Conservation (phyloP, 2,329 filamentous ascomycete species). For the Botrytis paeoniae region DNA sequence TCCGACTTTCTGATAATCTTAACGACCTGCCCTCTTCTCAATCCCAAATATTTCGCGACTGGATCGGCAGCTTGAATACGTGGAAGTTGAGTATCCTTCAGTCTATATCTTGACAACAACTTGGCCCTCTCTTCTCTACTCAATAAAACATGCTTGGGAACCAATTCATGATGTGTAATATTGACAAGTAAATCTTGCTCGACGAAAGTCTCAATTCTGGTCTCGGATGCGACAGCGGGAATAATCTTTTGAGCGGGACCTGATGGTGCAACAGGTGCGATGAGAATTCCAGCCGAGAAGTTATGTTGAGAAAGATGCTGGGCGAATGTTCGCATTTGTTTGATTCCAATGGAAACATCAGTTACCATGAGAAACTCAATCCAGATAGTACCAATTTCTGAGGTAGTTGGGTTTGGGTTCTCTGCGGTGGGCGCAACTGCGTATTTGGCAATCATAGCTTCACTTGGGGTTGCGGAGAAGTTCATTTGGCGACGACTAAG, state of each 20-base stretch:
- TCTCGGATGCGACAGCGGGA: constrained; percentile 69
- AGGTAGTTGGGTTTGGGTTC: constrained; percentile 64
- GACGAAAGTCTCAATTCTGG: constrained; percentile 89
- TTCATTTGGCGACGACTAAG: constrained; percentile 76
- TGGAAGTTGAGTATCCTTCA: constrained; percentile 97
- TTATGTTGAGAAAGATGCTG: constrained; percentile 75
- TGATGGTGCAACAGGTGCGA: constrained; percentile 79
- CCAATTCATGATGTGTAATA: constrained; percentile 95
- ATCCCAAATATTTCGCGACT: constrained; percentile 84
- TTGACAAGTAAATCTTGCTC: constrained; percentile 96
- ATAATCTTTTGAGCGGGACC: constrained; percentile 85
- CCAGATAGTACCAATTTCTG: constrained; percentile 84
- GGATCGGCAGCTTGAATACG: constrained; percentile 89
- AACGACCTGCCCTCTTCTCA: constrained; percentile 90
- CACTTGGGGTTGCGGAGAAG: constrained; percentile 82
- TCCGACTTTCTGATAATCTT: constrained; percentile 97
- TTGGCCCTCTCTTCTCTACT: constrained; percentile 86
- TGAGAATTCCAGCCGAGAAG: constrained; percentile 87
- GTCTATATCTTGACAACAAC: constrained; percentile 80
- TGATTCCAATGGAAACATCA: constrained; percentile 79
- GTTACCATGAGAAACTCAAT: constrained; percentile 73
- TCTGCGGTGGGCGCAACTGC: constrained; percentile 66
- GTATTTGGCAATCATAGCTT: constrained; percentile 81
- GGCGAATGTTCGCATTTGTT: constrained; percentile 87
- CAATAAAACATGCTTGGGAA: constrained; percentile 88